Conservation (phyloP, 805 yeast species). For the Zygosaccharomyces gambellarensis region DNA sequence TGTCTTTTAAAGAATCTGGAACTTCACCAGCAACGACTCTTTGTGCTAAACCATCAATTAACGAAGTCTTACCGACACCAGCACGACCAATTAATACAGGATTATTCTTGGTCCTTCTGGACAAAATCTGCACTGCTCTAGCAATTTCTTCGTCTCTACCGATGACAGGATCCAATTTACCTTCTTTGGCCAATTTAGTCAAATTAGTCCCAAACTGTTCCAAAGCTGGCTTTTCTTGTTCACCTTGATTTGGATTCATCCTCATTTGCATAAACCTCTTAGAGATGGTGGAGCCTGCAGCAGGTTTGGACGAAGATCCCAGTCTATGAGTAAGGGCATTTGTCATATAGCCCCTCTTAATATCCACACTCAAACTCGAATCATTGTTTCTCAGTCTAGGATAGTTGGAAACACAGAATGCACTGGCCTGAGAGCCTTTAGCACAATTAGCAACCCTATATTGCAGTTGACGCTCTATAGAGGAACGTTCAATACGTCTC, state of each 20-base stretch:
- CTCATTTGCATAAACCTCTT: conserved; percentile 25
- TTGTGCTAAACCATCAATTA: conserved; percentile 95
- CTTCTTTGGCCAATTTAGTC: conserved; percentile 81
- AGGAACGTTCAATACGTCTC: conserved; percentile 9
- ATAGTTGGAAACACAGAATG: background rate
- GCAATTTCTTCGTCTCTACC: conserved; percentile 95
- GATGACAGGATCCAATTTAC: conserved; percentile 92
- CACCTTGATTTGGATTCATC: conserved; percentile 44
- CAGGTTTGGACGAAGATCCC: background rate
- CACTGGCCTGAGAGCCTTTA: background rate
- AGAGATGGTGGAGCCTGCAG: background rate
- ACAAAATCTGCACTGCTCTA: conserved; percentile 85
- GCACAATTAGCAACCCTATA: background rate
- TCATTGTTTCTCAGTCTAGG: background rate
- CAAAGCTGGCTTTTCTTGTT: conserved; percentile 65
- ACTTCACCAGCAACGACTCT: conserved; percentile 87
- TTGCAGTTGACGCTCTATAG: conserved; percentile 12
- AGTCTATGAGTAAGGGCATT: background rate
- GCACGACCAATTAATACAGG: conserved; percentile 95
- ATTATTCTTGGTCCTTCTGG: conserved; percentile 90
- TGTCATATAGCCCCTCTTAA: background rate
- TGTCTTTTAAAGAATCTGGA: conserved; percentile 88
- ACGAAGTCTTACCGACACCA: conserved; percentile 97
- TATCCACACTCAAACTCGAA: background rate
- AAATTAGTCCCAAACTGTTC: conserved; percentile 82